Evolutionary conservation across 2,329 filamentous ascomycete genomes (phyloP), one percentile per base, ranked within the genome.

Genomic region (Orbilia oligospora): DNA sequence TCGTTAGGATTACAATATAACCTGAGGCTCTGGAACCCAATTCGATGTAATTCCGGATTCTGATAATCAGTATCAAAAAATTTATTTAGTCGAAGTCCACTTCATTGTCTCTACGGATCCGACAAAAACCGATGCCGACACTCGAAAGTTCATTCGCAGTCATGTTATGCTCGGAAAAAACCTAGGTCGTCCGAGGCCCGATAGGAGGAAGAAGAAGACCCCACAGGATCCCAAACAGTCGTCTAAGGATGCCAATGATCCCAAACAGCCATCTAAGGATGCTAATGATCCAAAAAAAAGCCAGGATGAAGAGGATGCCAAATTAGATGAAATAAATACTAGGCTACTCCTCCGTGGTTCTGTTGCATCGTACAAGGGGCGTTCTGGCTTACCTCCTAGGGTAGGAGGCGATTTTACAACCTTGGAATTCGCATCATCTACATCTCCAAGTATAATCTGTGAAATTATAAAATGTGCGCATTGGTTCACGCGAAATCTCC

Each of bases 161-260:
- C 83, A 85, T 83, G 85, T 86, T 0, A 86, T 86, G 86, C 82
- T 83, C 16, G 85, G 85, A 4, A 86, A 85, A 79, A 86, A 86
- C 68, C 81, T 81, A 36, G 84, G 83, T 9, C 84, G 82, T 64
- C 48, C 65, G 20, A 79, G 80, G 20, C 24, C 63, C 38, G 69
- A 78, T 36, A 58, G 79, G 66, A 80, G 69, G 63, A 80, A 49
- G 44, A 51, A 56, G 27, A 65, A 68, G 18, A 27, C 69, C 22
- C n/a, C 33, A 18, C 68, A 65, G 58, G 38, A 51, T 18, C 53
- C 4, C 46, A 51, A 65, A 63, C 75, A 58, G 61, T 75, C 18
- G 38, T 30, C 61, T 63, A 79, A 61, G 51, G 65, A 53, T 4
- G 33, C 27, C 22, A 51, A 46, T 1, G 33, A 33, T 18, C 22